Evolutionary conservation across 371 early-diverging fungal genomes (phyloP).

Genomic region (Mucor lusitanicus): DNA sequence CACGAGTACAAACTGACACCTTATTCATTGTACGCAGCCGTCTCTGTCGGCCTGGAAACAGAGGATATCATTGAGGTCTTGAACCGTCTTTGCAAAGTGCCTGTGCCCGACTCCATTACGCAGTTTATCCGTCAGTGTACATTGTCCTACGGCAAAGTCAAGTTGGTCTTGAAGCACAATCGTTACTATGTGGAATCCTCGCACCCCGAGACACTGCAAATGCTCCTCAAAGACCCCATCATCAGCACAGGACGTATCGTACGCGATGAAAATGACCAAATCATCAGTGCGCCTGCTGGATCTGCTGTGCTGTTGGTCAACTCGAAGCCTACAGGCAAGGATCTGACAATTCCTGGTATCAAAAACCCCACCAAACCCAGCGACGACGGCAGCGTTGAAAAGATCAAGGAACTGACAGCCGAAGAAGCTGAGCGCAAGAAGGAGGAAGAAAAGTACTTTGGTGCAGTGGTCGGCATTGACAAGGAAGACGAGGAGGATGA

Average conservation of each 20-base stretch:
- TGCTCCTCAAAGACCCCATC: slow-evolving; percentile 79
- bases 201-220: slow-evolving; percentile 85
- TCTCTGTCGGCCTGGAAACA: slow-evolving; percentile 97
- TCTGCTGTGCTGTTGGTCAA: slow-evolving; percentile 33
- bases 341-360: slow-evolving; percentile 60
- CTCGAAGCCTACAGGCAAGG: slow-evolving; percentile 61
- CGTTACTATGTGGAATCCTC: slow-evolving; percentile 94
- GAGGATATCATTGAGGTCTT: slow-evolving; percentile 95
- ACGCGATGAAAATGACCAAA: slow-evolving; percentile 46
- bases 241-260: slow-evolving; percentile 75
- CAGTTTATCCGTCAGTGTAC: slow-evolving; percentile 92
- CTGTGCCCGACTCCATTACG: slow-evolving; percentile 86
- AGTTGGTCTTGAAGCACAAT: slow-evolving; percentile 95
- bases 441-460: slow-evolving; percentile 58
- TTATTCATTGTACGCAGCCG: slow-evolving; percentile 99
- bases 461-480: slow-evolving; percentile 60
- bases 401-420: slow-evolving; percentile 18
- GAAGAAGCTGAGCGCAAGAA: slow-evolving; percentile 38
- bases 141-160: slow-evolving; percentile 95
- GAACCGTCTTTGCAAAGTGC: slow-evolving; percentile 87
- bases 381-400: slow-evolving; percentile 22
- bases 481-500: slow-evolving; percentile 74
- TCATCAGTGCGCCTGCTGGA: slow-evolving; percentile 35
- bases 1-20: slow-evolving; percentile 99
- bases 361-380: slow-evolving; percentile 41